Base-by-base conservation (phyloP, 2,329 filamentous ascomycete species). In the Aspergillus arachidicola region DNA sequence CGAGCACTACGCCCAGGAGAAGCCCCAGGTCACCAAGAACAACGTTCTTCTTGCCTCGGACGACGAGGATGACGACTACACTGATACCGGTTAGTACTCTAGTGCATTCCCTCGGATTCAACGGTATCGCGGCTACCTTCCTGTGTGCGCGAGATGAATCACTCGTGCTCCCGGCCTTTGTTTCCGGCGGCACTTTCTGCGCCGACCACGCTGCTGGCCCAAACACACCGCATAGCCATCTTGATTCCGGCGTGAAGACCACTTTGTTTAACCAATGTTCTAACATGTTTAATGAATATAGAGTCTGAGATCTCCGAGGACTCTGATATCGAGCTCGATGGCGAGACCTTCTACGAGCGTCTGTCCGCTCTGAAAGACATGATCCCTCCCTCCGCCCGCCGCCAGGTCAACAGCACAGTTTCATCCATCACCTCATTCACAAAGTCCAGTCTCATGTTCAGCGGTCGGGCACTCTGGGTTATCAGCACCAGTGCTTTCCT, bases 391-490 rank as follows among this genome's bases (percentile, higher is more conserved):
- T 87, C 89, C 59, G 87, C 90, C 58, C 89, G 91, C 73, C 86
- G 87, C 71, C 88, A 85, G 80, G 84, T 93, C 78, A 84, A 86
- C 69, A 86, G 82, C 81, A 87, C 84, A 66, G 78, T 82, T 71
- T 81, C 79, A 50, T 72, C 78, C 66, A 72, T 82, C 74, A 79
- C 76, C 67, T 78, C 76, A 57, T 80, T 80, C 64, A 76, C 79
- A 64, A 78, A 76, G 69, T 79, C 78, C 72, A 83, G 77, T 73
- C 75, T 81, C 73, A 80, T 75, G 64, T 91, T 96, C 77, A 87
- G 90, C 72, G 94, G 94, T 72, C 95, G 94, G 83, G 88, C 91
- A 60, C 84, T 96, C 71, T 99, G 93, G 93, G 89, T 97, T 61
- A 83, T 99, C 63, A 93, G 90, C 80, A 97, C 94, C 68, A 94